phyloP scores from a whole-genome alignment of 352 stramenopile species.

The Globisporangium abappressorium region DNA sequence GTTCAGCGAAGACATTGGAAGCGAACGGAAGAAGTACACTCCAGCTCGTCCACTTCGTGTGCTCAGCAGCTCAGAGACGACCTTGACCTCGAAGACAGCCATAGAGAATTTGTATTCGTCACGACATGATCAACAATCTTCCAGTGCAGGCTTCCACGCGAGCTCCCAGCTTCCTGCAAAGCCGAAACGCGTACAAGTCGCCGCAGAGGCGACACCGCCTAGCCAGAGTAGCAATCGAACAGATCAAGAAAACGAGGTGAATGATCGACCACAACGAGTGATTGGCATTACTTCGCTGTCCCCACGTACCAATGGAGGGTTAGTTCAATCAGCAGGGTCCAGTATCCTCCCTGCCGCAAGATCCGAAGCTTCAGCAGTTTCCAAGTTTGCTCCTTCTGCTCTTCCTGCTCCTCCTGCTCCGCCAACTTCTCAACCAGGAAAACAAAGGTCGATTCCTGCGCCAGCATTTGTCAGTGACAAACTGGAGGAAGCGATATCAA shows the following conservation, averaged over 20 bases:
- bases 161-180: conserved; percentile 24
- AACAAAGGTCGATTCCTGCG: conserved; percentile 20
- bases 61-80: conserved; percentile 26
- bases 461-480: conserved; percentile 18
- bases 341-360: background rate
- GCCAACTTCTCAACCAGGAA: conserved; percentile 21
- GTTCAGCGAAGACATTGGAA: conserved; percentile 21
- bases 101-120: conserved; percentile 30
- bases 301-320: background rate
- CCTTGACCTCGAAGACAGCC: conserved; percentile 18
- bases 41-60: conserved; percentile 37
- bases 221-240: background rate
- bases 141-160: conserved; percentile 27
- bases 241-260: conserved; percentile 15
- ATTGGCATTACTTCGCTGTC: conserved; percentile 3
- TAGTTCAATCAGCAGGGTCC: background rate
- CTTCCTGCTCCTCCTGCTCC: background rate
- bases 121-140: conserved; percentile 26
- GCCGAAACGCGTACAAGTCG: conserved; percentile 38
- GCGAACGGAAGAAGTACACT: conserved; percentile 24
- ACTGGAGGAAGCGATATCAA: conserved; percentile 51
- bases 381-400: background rate
- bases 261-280: conserved; percentile 7
- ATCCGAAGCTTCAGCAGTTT: background rate
- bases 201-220: conserved; percentile 18